phyloP scores from a whole-genome alignment of 2,329 filamentous ascomycete species.

The Escovopsis sp. region DNA sequence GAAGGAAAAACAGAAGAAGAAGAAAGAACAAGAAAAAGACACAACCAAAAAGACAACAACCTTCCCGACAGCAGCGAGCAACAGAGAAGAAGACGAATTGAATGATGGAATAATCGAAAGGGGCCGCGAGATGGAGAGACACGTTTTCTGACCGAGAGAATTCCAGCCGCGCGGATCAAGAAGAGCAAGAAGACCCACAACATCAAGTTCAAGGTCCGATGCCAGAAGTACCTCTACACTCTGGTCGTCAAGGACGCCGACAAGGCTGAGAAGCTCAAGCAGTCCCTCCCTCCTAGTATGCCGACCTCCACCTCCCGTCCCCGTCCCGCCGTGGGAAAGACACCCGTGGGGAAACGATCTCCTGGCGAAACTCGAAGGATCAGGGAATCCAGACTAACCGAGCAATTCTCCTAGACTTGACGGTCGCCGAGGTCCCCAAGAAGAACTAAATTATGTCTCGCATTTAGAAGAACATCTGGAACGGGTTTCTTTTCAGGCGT shows the following conservation, averaged over 20 bases:
- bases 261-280: conserved; percentile 99
- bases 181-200: conserved; percentile 80
- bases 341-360: background rate
- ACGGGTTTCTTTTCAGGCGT: conserved; percentile 9
- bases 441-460: conserved; percentile 27
- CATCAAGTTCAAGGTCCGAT: conserved; percentile 99
- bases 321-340: conserved; percentile 3
- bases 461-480: conserved; percentile 7
- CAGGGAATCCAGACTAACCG: background rate
- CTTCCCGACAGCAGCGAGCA: no score
- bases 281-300: conserved; percentile 94
- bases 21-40: background rate
- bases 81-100: background rate
- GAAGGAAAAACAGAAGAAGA: conserved; percentile 1
- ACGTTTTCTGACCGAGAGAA: conserved; percentile 15
- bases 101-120: no score
- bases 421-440: conserved; percentile 39
- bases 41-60: background rate
- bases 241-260: conserved; percentile 96
- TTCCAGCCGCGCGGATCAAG: conserved; percentile 77
- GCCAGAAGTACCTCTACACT: conserved; percentile 91
- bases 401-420: conserved; percentile 24
- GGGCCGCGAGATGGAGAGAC: background rate
- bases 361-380: background rate
- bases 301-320: conserved; percentile 10